Conservation (phyloP, 2,329 filamentous ascomycete genomes). For the Fusarium irregulare region DNA sequence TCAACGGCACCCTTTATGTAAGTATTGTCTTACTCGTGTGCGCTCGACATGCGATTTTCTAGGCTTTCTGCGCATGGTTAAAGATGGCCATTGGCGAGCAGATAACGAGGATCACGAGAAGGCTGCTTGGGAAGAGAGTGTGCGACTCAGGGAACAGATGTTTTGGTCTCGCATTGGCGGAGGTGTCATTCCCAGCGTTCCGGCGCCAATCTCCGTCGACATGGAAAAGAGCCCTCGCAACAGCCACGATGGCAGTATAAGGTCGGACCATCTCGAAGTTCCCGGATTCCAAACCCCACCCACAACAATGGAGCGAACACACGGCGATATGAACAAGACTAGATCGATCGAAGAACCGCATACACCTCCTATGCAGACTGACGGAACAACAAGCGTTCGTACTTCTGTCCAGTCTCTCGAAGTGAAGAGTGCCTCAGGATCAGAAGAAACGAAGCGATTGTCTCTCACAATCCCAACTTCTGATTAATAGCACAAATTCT, state of each 20-base stretch:
- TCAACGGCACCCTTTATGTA: constrained; percentile 89
- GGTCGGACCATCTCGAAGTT: constrained; percentile 36
- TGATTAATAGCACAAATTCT: constrained; percentile 23
- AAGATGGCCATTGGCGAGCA: constrained; percentile 90
- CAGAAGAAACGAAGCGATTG: constrained; percentile 44
- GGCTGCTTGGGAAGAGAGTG: constrained; percentile 93
- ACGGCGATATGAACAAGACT: constrained; percentile 27
- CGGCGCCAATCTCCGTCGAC: constrained; percentile 44
- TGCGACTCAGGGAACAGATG: constrained; percentile 90
- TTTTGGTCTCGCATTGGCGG: constrained; percentile 96
- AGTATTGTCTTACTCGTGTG: constrained; percentile 85
- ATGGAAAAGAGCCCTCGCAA: constrained; percentile 50
- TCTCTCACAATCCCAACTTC: constrained; percentile 47
- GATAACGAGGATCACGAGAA: constrained; percentile 87
- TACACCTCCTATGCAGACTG: constrained; percentile 49
- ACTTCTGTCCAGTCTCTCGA: constrained; percentile 47
- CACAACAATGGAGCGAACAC: constrained; percentile 37
- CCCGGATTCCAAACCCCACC: constrained; percentile 39
- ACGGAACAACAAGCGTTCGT: constrained; percentile 41
- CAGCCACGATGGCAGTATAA: constrained; percentile 49
- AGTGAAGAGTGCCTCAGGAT: constrained; percentile 39
- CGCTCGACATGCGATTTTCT: constrained; percentile 93
- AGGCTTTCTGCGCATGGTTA: constrained; percentile 89
- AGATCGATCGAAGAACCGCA: constrained; percentile 42
- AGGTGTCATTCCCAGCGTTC: constrained; percentile 79